These are phyloP conservation scores for Anisogramma anomala DNA, from an alignment of 2,329 filamentous ascomycete genomes.

Conservation along the genomic window DNA sequence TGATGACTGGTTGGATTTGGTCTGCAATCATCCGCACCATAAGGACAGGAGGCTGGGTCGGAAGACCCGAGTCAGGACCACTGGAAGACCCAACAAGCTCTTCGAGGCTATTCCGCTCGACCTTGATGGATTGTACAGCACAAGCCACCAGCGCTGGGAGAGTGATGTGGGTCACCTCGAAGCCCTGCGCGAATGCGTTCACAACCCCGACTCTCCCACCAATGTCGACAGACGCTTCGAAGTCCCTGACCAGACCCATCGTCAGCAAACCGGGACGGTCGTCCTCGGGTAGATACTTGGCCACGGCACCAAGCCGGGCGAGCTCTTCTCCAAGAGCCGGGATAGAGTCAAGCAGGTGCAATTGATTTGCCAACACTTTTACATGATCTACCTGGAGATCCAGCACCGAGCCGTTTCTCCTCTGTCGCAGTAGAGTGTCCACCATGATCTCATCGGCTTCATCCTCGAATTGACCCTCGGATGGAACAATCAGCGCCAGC, in stretches of 20 bases:
- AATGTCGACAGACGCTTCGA: constrained; percentile 51
- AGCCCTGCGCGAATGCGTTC: constrained; percentile 43
- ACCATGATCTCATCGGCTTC: constrained; percentile 89
- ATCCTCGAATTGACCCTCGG: constrained; percentile 76
- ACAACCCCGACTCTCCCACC: constrained; percentile 58
- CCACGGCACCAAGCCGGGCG: constrained; percentile 69
- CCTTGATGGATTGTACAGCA: constrained; percentile 51
- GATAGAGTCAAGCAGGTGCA: constrained; percentile 56
- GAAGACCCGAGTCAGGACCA: constrained; percentile 19
- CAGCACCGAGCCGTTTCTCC: constrained; percentile 74
- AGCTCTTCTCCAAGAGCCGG: constrained; percentile 67
- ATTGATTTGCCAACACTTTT: constrained; percentile 48
- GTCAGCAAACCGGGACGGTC: constrained; percentile 82
- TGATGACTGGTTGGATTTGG: constrained; percentile 84
- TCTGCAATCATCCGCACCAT: constrained; percentile 88
- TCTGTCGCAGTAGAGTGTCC: constrained; percentile 76
- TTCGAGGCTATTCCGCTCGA: constrained; percentile 56
- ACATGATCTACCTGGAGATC: constrained; percentile 56
- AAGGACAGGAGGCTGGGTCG: constrained; percentile 42
- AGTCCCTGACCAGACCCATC: constrained; percentile 52
- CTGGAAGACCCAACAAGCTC: constrained; percentile 52
- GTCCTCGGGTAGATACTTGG: constrained; percentile 92
- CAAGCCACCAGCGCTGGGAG: constrained; percentile 72
- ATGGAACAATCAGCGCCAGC: constrained; percentile 78
- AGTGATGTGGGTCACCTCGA: constrained; percentile 71